Evolutionary conservation across 169 alveolate genomes (phyloP), one percentile per base, ranked within the genome.

Genomic region (Plasmodium vivax): DNA sequence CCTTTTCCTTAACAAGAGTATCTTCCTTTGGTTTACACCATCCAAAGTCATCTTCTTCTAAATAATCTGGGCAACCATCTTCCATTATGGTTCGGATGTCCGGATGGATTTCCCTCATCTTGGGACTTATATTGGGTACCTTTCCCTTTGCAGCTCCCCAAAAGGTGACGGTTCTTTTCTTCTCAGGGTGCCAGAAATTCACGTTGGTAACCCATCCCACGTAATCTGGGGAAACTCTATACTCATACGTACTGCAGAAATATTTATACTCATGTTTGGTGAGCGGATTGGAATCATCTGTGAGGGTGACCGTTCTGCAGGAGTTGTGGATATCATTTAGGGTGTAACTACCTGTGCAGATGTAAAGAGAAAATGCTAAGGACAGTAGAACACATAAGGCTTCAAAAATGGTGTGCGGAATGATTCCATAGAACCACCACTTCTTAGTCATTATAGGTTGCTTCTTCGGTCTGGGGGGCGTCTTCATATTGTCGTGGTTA

Each of bases 351-450:
- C 99, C 99, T 12, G 98, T 96, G 87, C 98, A 97, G 34, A 97
- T 79, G 87, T 98, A 98, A 38, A 98, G 96, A n/a, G 98, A 98
- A 54, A 96, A 77, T n/a, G 97, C 96, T 68, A 98, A 93, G n/a
- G 98, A 93, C 36, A 96, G 84, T 45, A 98, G 95, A 4, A 98
- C 99, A 88, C 97, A 93, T 75, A 92, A 93, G 5, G 99, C 99
- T 84, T 98, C 99, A 85, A 98, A 98, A 32, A 98, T 84, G 14
- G 99, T 97, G 96, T 98, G 99, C 14, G 99, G 99, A 2, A 98
- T 38, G 88, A 97, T 98, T 75, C 99, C 99, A 91, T 93, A 97
- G 32, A 98, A 71, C 99, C 99, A 98, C 99, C 99, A 98, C 74
- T 96, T 97, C 74, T 97, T 93, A 19, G 99, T 98, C 99, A 98